Percentiles rank a stretch among this genome's conserved stretches.
Conservation (phyloP, 352 stramenopile species). For the Peronospora farinosa region DNA sequence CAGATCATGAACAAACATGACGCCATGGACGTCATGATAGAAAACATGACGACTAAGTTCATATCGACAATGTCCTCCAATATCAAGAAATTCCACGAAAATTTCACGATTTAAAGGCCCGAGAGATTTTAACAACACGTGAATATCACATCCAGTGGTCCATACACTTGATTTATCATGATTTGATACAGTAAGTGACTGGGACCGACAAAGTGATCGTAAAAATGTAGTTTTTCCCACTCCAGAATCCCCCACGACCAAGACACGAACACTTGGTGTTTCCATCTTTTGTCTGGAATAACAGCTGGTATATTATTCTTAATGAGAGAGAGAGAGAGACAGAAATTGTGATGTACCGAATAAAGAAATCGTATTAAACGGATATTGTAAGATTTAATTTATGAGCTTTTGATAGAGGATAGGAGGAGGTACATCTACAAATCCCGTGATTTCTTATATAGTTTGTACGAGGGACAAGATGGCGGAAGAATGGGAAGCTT, state of each 20-base stretch:
- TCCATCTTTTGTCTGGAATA: constrained; percentile 41
- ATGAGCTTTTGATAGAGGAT: too few relatives aligned
- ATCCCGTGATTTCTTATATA: constrained; percentile 2
- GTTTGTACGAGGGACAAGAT: constrained; percentile 40
- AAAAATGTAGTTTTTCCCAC: constrained; percentile 81
- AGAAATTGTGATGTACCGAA: too few relatives aligned
- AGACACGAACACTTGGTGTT: constrained; percentile 60
- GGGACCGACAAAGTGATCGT: constrained; percentile 46
- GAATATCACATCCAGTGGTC: constrained; percentile 79
- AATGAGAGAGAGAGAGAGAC: too few relatives aligned
- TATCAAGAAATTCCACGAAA: constrained; percentile 81
- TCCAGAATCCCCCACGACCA: constrained; percentile 81
- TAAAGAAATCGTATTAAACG: background rate
- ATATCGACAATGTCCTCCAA: constrained; percentile 77
- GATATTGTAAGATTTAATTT: background rate
- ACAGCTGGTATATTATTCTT: background rate
- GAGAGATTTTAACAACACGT: constrained; percentile 50
- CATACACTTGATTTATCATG: constrained; percentile 36
- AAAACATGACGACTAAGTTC: constrained; percentile 74
- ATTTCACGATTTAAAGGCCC: constrained; percentile 32
- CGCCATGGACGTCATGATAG: constrained; percentile 74
- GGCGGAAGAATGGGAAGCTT: constrained; percentile 64
- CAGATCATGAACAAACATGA: constrained; percentile 80
- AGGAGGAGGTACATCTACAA: background rate
- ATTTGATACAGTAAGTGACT: constrained; percentile 5